A percentile compares a stretch with the other conserved stretches of the same genome.
Evolutionary conservation across 139 green algal genomes (phyloP).

Genomic region (Coelastrella sp.): DNA sequence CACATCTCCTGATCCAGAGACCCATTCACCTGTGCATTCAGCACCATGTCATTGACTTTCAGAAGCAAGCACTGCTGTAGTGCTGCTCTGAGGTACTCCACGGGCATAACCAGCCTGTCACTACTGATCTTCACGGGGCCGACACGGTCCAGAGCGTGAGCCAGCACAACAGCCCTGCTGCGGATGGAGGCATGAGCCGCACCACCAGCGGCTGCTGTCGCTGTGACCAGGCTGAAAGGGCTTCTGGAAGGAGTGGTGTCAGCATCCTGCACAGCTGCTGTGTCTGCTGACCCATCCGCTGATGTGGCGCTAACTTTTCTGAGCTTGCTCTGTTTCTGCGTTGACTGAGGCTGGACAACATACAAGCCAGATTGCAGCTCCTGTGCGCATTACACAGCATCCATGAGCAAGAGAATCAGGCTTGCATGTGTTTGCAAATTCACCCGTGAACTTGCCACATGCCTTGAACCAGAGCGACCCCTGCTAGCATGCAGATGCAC

Average conservation of each 20-base stretch:
- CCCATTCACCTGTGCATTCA: background rate
- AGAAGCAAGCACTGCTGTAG: conserved; percentile 47
- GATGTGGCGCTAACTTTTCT: background rate
- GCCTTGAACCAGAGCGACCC: background rate
- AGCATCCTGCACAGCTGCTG: no score
- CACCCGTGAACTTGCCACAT: background rate
- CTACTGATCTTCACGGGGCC: conserved; percentile 38
- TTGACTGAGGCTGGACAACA: background rate
- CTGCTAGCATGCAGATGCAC: background rate
- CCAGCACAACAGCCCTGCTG: conserved; percentile 26
- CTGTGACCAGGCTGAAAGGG: no score
- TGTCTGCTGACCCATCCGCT: background rate
- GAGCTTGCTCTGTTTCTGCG: background rate
- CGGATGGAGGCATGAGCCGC: conserved; percentile 23
- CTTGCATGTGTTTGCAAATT: no score
- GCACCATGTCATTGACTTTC: conserved; percentile 36
- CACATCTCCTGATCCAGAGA: no score
- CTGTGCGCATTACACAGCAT: no score
- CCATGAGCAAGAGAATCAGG: no score
- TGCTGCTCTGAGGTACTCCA: conserved; percentile 43
- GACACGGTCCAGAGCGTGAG: conserved; percentile 26
- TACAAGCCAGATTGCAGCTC: conserved; percentile 13
- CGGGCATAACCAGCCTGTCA: conserved; percentile 37
- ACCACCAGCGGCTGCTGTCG: conserved; percentile 4
- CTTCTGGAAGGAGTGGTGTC: background rate